These are phyloP conservation scores for Calocybe gambosa DNA, from an alignment of 1,284 basidiomycete genomes.

Conservation along the genomic window DNA sequence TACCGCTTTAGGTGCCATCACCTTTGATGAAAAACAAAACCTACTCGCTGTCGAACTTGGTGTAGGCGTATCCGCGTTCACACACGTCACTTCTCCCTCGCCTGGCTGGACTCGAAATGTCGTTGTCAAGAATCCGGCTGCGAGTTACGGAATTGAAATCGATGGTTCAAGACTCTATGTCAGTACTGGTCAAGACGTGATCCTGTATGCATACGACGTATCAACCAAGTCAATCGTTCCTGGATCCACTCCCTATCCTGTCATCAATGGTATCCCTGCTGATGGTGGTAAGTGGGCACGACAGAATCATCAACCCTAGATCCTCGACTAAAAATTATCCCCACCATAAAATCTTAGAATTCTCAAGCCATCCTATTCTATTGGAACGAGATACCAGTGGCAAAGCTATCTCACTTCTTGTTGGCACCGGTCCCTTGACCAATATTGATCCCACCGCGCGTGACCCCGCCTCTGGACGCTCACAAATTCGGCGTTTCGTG, in stretches of 20 bases:
- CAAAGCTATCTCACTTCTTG: constrained; percentile 19
- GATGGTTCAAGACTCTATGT: constrained; percentile 8
- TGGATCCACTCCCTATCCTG: constrained; percentile 3
- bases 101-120: constrained; percentile 8
- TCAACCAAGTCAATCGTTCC: constrained; percentile 5
- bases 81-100: constrained; percentile 1
- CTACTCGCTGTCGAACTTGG: constrained; percentile 31
- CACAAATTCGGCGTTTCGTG: constrained; percentile 30
- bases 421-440: constrained; percentile 28
- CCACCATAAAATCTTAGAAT: background rate
- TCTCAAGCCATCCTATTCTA: background rate
- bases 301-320: background rate
- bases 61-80: constrained; percentile 30
- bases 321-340: background rate
- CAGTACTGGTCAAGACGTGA: constrained; percentile 8
- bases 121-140: constrained; percentile 8
- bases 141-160: constrained; percentile 9
- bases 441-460: constrained; percentile 36
- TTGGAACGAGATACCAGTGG: constrained; percentile 7
- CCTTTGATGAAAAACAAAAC: constrained; percentile 25
- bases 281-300: constrained; percentile 7
- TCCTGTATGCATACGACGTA: constrained; percentile 7
- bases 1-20: constrained; percentile 27
- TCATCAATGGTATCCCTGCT: constrained; percentile 7
- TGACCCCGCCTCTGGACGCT: constrained; percentile 32